Base-by-base conservation (phyloP, 106 monocot genomes). In the Vanilla planifolia region DNA sequence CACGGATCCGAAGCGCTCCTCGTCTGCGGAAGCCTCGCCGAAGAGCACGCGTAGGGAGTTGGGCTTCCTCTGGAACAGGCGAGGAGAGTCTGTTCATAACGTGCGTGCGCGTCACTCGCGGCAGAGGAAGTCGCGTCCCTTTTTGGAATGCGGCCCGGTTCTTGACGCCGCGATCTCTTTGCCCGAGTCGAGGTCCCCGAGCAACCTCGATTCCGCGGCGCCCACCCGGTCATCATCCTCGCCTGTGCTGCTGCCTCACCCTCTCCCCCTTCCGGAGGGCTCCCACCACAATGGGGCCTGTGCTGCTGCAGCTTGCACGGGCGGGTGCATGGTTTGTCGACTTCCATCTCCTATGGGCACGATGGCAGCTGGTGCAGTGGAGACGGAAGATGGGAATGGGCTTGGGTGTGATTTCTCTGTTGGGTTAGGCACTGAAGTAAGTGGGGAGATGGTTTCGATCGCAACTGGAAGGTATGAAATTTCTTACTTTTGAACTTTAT, bases 261-360 rank as follows among this genome's bases (percentile, higher is more conserved):
- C 84, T 48, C 72, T 84, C 23, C 84, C 84, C 3, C 41, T 75
- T 55, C 84, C 84, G 33, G 74, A 71, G 57, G 16, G n/a, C 1
- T 21, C 8, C 0, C 57, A 57, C 5, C 17, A 57, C 35, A 16
- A 19, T 40, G 67, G 63, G 61, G 48, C 24, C 21, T 44, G 29
- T 61, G 20, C 52, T 11, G 21, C 32, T 35, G n/a, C n/a, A n/a
- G n/a, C n/a, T n/a, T n/a, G n/a, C n/a, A 10, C 42, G 52, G 9
- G 42, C 29, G 6, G 47, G 3, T 39, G 22, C 41, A 47, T 15
- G 4, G 36, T 33, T 41, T 33, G 32, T 22, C 71, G 52, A 0
- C 8, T 72, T 47, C 72, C 58, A 3, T 72, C 64, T 4, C 57
- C 56, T 0, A 62, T 21, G 20, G 62, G 44, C 21, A 28, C 40